Percentiles rank a stretch among this genome's conserved stretches.
These are phyloP conservation scores for Smittium culicis DNA, from an alignment of 371 early-diverging fungal species.

Conservation along the genomic window DNA sequence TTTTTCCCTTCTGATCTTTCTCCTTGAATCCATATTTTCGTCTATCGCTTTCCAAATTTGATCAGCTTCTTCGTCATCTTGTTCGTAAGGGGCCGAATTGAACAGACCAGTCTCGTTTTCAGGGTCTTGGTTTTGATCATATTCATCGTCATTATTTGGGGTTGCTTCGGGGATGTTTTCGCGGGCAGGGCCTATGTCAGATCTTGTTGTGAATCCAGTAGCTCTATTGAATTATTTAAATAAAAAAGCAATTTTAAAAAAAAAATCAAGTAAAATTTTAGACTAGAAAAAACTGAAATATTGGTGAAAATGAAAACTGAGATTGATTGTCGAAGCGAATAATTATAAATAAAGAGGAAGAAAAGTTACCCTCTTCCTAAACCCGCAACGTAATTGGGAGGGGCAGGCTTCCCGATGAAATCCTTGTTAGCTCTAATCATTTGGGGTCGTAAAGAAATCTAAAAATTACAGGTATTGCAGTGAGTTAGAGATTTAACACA, in stretches of 20 bases:
- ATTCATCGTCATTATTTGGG: slow-evolving; percentile 44
- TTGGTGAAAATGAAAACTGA: too few relatives aligned
- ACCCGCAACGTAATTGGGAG: slow-evolving; percentile 90
- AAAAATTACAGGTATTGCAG: too few relatives aligned
- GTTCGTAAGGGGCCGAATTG: slow-evolving; percentile 72
- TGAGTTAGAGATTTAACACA: too few relatives aligned
- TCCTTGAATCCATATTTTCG: slow-evolving; percentile 74
- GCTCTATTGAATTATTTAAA: slow-evolving; percentile 39
- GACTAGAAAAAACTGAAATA: too few relatives aligned
- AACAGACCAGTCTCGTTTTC: slow-evolving; percentile 91
- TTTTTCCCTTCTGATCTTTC: slow-evolving; percentile 33
- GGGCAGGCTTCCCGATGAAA: slow-evolving; percentile 71
- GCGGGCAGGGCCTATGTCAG: slow-evolving; percentile 93
- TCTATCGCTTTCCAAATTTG: slow-evolving; percentile 83
- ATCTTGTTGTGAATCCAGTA: slow-evolving; percentile 93
- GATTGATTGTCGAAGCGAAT: too few relatives aligned
- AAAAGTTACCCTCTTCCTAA: slow-evolving; percentile 67
- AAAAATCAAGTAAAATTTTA: too few relatives aligned
- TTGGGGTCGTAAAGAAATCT: background rate
- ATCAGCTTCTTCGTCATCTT: slow-evolving; percentile 96
- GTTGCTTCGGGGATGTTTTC: slow-evolving; percentile 42
- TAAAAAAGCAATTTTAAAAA: background rate
- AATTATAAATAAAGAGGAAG: too few relatives aligned
- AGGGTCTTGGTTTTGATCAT: slow-evolving; percentile 67
- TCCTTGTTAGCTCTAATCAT: slow-evolving; percentile 69